Base-by-base conservation (phyloP, 306 rosid species). In the Medicago arabica region DNA sequence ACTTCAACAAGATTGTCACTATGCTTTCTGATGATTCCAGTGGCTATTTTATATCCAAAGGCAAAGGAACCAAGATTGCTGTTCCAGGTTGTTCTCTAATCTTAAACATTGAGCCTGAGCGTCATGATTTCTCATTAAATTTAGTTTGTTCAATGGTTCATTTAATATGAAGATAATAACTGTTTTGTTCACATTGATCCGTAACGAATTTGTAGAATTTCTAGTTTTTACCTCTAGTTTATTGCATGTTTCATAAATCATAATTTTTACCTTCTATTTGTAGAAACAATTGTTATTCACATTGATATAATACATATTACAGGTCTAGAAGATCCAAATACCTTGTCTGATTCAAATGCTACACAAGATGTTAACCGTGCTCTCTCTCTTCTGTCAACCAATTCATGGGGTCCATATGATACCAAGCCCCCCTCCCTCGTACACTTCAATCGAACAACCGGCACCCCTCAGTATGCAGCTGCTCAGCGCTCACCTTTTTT, bases 341-440 rank as follows among this genome's bases (percentile, higher is more conserved):
- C 72, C 41, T 75, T 85, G 15, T 76, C 83, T 23, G 82, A 78
- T 63, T 54, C 77, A 71, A 75, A 80, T 78, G 78, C 86, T 8
- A 18, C 85, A 8, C 96, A 81, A 74, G 86, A 83, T 80, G 76
- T 87, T 78, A 83, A 84, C 57, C 85, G 87, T 91, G 97, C 98
- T 94, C 98, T 87, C 98, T 94, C 98, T 94, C 98, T 94, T 94
- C 98, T 94, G 98, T 94, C 98, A 94, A 87, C 88, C 23, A 82
- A 85, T 77, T 84, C 94, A 25, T 87, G 91, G 92, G 81, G 51
- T 85, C 61, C 89, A 19, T 79, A 64, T 4, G 89, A 85, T 44
- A 34, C 88, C 2, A 88, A 88, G 72, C 53, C 82, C 38, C 76
- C 65, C 67, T 66, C 86, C 7, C 81, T 68, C 18, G 80, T 84